Base-by-base conservation (phyloP, 331 rosid genomes). In the Quercus lobata region DNA sequence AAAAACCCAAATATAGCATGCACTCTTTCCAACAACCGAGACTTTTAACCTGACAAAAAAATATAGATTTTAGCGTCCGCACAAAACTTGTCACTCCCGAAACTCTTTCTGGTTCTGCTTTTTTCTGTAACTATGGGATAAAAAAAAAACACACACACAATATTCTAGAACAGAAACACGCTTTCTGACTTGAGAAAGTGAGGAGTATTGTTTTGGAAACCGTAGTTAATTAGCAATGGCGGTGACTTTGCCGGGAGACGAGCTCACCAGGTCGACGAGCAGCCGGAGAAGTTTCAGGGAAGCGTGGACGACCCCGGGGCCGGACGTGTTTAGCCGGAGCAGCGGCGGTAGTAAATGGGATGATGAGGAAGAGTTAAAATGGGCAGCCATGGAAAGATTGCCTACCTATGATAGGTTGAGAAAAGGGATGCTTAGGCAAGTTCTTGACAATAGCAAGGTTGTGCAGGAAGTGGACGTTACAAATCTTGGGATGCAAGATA, bases 341-440 rank as follows among this genome's bases (percentile, higher is more conserved):
- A 41, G 4, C 12, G 49, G 49, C 17, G 86, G 81, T 7, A 27
- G 91, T 22, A 85, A 80, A 61, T 80, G 75, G 62, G 89, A 77
- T 4, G 97, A 93, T 6, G 94, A 90, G 75, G 87, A 90, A 17
- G 90, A 93, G 72, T 88, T 91, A 56, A 82, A 57, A 17, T 93
- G 97, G 97, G 97, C 93, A 1, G 97, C 97, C 77, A 82, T 93
- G 5, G 91, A 91, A 41, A 79, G 94, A 56, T 76, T 93, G 57
- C 97, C 97, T 5, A 93, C 97, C 18, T 90, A 88, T 30, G 94
- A 91, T 14, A 79, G 97, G 17, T 62, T 93, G 73, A 82, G 86
- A 8, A 88, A 88, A 78, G 97, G 97, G 22, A 79, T 93, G 74
- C 69, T 93, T 27, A 78, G 44, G 73, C 93, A 88, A 32, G 97